Percentiles rank a stretch among this genome's conserved stretches.
Evolutionary conservation across 2,329 filamentous ascomycete genomes (phyloP).

Genomic region (Didymella pinodella): DNA sequence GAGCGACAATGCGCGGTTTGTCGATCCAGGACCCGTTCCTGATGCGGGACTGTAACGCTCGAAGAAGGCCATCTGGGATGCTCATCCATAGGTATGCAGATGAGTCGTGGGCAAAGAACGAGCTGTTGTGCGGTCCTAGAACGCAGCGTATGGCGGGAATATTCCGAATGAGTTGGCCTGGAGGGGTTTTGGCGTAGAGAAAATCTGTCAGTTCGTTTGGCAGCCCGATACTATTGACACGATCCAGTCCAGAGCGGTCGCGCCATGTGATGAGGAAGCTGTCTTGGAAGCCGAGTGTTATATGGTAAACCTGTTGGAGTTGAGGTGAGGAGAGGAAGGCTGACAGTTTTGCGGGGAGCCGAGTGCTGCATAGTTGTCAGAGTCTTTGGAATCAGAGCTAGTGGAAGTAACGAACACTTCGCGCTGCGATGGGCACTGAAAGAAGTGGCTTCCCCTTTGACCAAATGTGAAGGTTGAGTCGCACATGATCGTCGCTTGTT

Average conservation of each 20-base stretch:
- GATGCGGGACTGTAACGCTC: slow-evolving; percentile 39
- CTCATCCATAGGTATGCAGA: slow-evolving; percentile 45
- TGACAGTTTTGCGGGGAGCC: slow-evolving; percentile 40
- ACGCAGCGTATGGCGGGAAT: slow-evolving; percentile 40
- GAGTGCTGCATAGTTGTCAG: slow-evolving; percentile 27
- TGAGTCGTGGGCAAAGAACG: slow-evolving; percentile 44
- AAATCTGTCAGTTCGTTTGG: slow-evolving; percentile 40
- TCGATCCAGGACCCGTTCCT: slow-evolving; percentile 42
- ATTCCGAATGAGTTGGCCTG: slow-evolving; percentile 26
- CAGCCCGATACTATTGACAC: slow-evolving; percentile 37
- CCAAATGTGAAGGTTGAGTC: slow-evolving; percentile 46
- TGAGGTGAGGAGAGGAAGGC: slow-evolving; percentile 35
- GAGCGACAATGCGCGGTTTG: slow-evolving; percentile 42
- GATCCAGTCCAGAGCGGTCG: slow-evolving; percentile 34
- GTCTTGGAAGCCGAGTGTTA: slow-evolving; percentile 44
- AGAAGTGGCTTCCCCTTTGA: slow-evolving; percentile 47
- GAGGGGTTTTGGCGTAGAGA: slow-evolving; percentile 28
- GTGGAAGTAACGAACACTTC: slow-evolving; percentile 34
- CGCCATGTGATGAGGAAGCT: slow-evolving; percentile 49
- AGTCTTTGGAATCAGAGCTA: background rate
- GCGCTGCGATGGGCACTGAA: slow-evolving; percentile 40
- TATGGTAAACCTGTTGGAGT: slow-evolving; percentile 38
- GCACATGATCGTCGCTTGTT: slow-evolving; percentile 34
- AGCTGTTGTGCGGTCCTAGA: slow-evolving; percentile 45
- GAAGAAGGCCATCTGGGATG: slow-evolving; percentile 36